Evolutionary conservation across 768 basidiomycete genomes (phyloP), one percentile per base, ranked within the genome.

Genomic region (Podaxis pistillaris): DNA sequence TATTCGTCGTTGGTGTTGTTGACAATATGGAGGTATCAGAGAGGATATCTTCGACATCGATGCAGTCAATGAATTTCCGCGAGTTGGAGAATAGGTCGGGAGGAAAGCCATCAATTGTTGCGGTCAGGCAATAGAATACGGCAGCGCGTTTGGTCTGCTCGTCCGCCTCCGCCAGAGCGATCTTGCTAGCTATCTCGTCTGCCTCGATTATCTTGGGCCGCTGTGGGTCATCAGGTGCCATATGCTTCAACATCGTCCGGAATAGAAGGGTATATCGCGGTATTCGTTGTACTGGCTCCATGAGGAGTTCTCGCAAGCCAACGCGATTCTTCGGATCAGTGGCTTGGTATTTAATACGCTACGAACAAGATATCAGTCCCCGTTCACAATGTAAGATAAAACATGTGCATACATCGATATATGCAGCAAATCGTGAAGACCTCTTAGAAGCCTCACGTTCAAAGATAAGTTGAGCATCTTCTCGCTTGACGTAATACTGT

Each of bases 261-360:
- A 96, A 93, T 66, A 98, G 82, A 26, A 98, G 80, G 1, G 94
- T 96, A 75, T 98, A 98, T 66, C 96, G 83, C 3, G 96, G 95
- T 69, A 98, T 94, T 37, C 96, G 87, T 70, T 98, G 96, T 4
- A 97, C 93, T 15, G 96, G 96, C 67, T 98, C 96, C 88, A 96
- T 96, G 22, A 98, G 81, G 54, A 97, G 84, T 72, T 96, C 95
- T 28, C 95, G 84, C 59, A 98, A 79, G 49, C 93, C 94, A 60
- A 96, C 84, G 44, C 94, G 91, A 71, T 92, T 94, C 68, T 83
- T 82, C 33, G 81, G 73, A 66, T 92, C 92, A 22, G 85, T 78
- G 15, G 85, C 85, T 65, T 89, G 86, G 71, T 96, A 96, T 79
- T 96, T 95, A 73, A 93, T 88, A 62, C 88, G 88, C 92, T 95